Conservation (phyloP, 2,329 filamentous ascomycete genomes). For the Ophiosphaerella narmari region DNA sequence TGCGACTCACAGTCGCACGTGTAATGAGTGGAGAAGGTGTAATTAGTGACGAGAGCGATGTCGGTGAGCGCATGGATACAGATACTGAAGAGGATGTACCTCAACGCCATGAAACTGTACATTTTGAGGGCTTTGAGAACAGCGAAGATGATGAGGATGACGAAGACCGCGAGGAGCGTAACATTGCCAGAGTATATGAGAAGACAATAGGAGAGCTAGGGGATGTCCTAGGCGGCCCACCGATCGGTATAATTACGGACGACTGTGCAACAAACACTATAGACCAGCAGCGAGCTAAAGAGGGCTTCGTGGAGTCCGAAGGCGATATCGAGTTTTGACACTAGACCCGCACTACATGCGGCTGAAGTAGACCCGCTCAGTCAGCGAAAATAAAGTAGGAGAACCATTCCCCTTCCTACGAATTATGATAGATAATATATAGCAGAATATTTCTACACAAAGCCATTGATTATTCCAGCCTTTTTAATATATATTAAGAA, state of each 20-base stretch:
- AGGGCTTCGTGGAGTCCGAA: slow-evolving; percentile 19
- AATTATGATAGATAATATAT: no score
- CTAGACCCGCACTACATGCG: no score
- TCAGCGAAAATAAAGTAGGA: no score
- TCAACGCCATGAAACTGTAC: slow-evolving; percentile 30
- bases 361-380: no score
- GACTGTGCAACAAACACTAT: slow-evolving; percentile 24
- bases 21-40: slow-evolving; percentile 63
- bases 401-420: no score
- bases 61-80: slow-evolving; percentile 29
- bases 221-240: slow-evolving; percentile 62
- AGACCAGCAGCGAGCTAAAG: slow-evolving; percentile 12
- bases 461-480: no score
- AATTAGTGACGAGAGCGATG: slow-evolving; percentile 39
- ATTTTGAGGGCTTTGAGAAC: slow-evolving; percentile 47
- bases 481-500: no score
- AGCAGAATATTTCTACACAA: no score
- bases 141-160: slow-evolving; percentile 51
- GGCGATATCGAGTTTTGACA: slow-evolving; percentile 14
- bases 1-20: slow-evolving; percentile 71
- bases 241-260: slow-evolving; percentile 55
- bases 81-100: slow-evolving; percentile 37
- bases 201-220: slow-evolving; percentile 76
- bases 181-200: slow-evolving; percentile 72
- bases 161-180: slow-evolving; percentile 34